phyloP scores from a whole-genome alignment of 257 asterid species.

The Gentiana macrophylla region DNA sequence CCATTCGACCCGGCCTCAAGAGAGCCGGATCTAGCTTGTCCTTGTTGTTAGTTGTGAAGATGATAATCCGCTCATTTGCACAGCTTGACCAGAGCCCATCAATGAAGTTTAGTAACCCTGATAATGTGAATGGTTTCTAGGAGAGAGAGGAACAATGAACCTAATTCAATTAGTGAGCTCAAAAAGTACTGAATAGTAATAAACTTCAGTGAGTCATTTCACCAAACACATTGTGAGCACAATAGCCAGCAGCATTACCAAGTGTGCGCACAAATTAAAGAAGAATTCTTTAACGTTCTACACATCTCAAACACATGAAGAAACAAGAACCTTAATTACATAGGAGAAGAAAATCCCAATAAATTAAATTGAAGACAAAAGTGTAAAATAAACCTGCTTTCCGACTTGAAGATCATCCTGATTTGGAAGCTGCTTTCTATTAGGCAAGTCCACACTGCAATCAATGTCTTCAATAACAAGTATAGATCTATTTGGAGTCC shows the following conservation, averaged over 20 bases:
- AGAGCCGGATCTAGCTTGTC: constrained; percentile 48
- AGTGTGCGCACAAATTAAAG: no score
- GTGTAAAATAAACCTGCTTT: constrained; percentile 12
- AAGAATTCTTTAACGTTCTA: no score
- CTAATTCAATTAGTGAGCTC: constrained; percentile 11
- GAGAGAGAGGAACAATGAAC: no score
- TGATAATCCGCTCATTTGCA: constrained; percentile 53
- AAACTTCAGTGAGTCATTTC: neutral
- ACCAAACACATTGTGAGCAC: neutral
- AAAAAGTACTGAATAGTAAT: neutral
- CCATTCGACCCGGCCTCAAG: constrained; percentile 61
- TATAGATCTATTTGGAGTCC: constrained; percentile 45
- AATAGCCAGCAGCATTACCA: no score
- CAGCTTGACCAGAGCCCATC: constrained; percentile 48
- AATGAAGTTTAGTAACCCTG: constrained; percentile 23
- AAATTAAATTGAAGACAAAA: neutral
- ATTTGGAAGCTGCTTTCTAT: neutral
- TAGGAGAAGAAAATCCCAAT: neutral
- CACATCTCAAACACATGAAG: no score
- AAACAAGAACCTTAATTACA: neutral
- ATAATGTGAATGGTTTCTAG: constrained; percentile 26
- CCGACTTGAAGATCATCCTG: neutral
- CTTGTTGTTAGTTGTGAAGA: constrained; percentile 50
- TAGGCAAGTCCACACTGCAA: constrained; percentile 28
- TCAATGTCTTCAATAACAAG: constrained; percentile 77